Evolutionary conservation across 805 yeast species (phyloP), one percentile per base, ranked within the genome.

Genomic region (Schwanniomyces vanrijiae): DNA sequence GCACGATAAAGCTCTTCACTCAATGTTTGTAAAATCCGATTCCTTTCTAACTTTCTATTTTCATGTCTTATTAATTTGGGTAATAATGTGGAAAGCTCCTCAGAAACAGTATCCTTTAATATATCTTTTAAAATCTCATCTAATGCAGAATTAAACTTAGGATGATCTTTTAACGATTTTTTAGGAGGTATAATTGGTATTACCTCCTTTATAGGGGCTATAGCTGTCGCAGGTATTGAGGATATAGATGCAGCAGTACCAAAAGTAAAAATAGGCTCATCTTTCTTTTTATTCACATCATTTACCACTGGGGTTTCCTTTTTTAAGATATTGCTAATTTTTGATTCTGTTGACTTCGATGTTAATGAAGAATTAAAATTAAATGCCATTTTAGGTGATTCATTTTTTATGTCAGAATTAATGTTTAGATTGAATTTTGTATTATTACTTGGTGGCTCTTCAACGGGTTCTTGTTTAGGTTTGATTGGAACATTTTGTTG

Each of bases 1-100:
- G 91, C 88, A 14, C 62, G 57, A 51, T 69, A 85, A 1, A 88
- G 59, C 35, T 82, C 87, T 1, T 62, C 55, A 1, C 83, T 58
- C n/a, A 84, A 64, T 0, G 63, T 48, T 0, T 71, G 59, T 2
- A 82, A 60, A 1, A 72, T 44, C 7, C 48, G 25, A 14, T 29
- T 46, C 20, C 62, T 50, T 48, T 60, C 68, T 39, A 50, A 52
- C 43, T 46, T 43, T 10, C 55, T 43, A 26, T 66, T 59, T 22
- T 59, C 59, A 5, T 43, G 44, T 3, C 55, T 50, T 5, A 68
- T 51, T 3, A 68, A 41, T 20, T 60, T 64, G 2, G 64, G 63
- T 3, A 72, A 37, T 19, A 66, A 42, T 11, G 47, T 44, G 0
- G 37, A 6, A 14, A 70, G 53, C 41, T 70, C 76, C 9, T 52